Conservation (phyloP, 1,284 basidiomycete genomes). For the Malassezia obtusa region DNA sequence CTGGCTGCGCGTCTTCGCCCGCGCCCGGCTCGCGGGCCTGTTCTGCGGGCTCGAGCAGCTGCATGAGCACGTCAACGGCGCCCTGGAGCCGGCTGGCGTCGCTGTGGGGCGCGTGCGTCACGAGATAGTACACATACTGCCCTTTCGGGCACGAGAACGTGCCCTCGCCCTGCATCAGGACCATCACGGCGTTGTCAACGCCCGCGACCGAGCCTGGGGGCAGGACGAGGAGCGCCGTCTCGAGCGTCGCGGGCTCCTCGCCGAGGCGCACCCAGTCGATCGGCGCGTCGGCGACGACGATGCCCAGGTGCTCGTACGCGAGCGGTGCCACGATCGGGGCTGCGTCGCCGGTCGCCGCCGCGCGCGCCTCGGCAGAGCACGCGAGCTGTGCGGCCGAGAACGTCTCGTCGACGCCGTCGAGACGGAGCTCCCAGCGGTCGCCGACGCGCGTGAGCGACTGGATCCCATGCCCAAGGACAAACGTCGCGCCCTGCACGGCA, state of each 20-base stretch:
- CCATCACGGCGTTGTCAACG: constrained; percentile 54
- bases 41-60: not conserved
- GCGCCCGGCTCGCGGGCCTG: not conserved
- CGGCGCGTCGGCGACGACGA: constrained; percentile 22
- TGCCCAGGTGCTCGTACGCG: constrained; percentile 6
- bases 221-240: constrained; percentile 69
- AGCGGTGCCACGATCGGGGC: not conserved
- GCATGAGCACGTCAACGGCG: not conserved
- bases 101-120: constrained; percentile 4
- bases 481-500: constrained; percentile 36
- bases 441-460: constrained; percentile 17
- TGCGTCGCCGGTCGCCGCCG: not conserved
- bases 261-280: constrained; percentile 17
- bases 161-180: constrained; percentile 63
- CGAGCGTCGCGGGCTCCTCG: constrained; percentile 37
- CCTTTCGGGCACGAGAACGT: constrained; percentile 74
- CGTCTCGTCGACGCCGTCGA: constrained; percentile 57
- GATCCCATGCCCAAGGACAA: constrained; percentile 28
- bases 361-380: not conserved
- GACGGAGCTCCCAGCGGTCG: constrained; percentile 38
- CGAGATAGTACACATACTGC: constrained; percentile 31
- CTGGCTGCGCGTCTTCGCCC: not conserved
- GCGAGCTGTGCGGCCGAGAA: constrained; percentile 49
- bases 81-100: not conserved
- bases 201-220: constrained; percentile 56